A percentile compares a stretch with the other conserved stretches of the same genome.
phyloP scores from a whole-genome alignment of 1,139 yeast genomes.

The Pichia sp. region DNA sequence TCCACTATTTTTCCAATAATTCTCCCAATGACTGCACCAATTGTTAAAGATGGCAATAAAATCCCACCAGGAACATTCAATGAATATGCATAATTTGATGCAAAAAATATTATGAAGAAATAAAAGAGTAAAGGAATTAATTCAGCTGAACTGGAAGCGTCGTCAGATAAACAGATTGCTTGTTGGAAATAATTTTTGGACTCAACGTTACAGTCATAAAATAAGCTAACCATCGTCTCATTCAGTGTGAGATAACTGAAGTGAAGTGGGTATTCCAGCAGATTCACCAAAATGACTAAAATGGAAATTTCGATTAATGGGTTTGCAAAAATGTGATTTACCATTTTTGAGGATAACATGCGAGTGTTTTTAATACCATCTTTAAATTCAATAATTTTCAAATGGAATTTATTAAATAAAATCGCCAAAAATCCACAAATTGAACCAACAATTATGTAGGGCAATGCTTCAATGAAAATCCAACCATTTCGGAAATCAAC shows the following conservation, averaged over 20 bases:
- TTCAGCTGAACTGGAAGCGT: background rate
- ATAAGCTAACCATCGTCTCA: constrained; percentile 7
- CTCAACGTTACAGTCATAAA: constrained; percentile 10
- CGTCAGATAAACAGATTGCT: constrained; percentile 7
- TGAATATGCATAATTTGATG: constrained; percentile 60
- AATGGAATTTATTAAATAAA: constrained; percentile 41
- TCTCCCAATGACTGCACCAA: constrained; percentile 68
- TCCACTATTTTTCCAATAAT: constrained; percentile 55
- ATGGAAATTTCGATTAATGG: constrained; percentile 34
- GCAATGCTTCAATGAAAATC: constrained; percentile 61
- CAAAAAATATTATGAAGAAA: constrained; percentile 19
- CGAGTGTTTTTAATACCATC: constrained; percentile 11
- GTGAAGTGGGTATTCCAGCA: constrained; percentile 37
- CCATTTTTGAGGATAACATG: constrained; percentile 12
- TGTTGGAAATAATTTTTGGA: constrained; percentile 3
- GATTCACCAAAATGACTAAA: constrained; percentile 42
- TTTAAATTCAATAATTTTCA: constrained; percentile 33
- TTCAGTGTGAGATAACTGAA: constrained; percentile 11
- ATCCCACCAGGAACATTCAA: constrained; percentile 67
- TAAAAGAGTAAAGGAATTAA: constrained; percentile 8
- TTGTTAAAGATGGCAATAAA: constrained; percentile 60
- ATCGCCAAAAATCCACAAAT: constrained; percentile 65
- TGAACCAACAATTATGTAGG: constrained; percentile 59
- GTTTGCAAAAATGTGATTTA: constrained; percentile 17
- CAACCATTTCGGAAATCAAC: constrained; percentile 68